Evolutionary conservation across 352 stramenopile genomes (phyloP), one percentile per base, ranked within the genome.

Genomic region (Stramenopiles sp.): DNA sequence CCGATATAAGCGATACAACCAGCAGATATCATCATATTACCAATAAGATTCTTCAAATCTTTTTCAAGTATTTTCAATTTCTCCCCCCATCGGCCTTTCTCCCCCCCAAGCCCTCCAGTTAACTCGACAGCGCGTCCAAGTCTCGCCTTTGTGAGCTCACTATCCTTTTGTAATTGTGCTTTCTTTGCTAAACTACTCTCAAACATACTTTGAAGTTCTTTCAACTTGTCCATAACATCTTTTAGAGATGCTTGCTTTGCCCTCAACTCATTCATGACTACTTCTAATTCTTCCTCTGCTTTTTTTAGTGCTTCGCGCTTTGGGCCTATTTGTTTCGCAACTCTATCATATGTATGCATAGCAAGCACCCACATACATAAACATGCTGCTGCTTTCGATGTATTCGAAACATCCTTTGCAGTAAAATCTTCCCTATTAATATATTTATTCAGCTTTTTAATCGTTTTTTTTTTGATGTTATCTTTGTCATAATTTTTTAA

Each of bases 401-500:
- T 78, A 22, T 60, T 60, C 37, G 41, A 42, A 28, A 57, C 36
- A 17, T 49, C 52, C 23, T 85, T 67, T 1, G 68, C 66, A 17
- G 69, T 76, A 35, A 86, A 86, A 38, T 85, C 66, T 38, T 71
- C 60, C 28, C 79, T 62, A 0, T 61, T 46, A 26, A 83, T 74
- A 38, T 79, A 80, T 45, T 78, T 78, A 22, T 60, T 57, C 2
- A 86, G 50, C 40, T 77, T 68, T n/a, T 60, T 56, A 41, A 83
- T 77, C 1, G 63, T 71, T 0, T 58, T 58, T 2, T 46, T 61
- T 49, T 28, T 62, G 48, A 88, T 89, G 48, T 88, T 84, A 51
- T 89, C 73, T 52, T 89, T 89, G 52, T 86, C 72, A 35, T 72
- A 88, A 20, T 47, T 62, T 45, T 77, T 78, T 4, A 89, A 52